phyloP scores from a whole-genome alignment of 2,329 filamentous ascomycete species.

The Pestalotiopsis sp. region DNA sequence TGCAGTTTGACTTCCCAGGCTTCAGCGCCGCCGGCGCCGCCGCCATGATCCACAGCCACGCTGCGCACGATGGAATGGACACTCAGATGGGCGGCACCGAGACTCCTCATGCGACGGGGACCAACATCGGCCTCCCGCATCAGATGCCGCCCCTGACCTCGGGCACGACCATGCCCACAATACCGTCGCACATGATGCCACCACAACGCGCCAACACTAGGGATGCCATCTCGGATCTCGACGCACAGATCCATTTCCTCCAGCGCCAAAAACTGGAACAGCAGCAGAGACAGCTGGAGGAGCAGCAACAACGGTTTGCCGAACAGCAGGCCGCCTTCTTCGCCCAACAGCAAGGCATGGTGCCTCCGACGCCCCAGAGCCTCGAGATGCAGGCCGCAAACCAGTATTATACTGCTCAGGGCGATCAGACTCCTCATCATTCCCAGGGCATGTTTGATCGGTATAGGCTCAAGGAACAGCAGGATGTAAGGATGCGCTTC shows the following conservation, averaged over 20 bases:
- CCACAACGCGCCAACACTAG: slow-evolving; percentile 42
- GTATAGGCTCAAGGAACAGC: slow-evolving; percentile 68
- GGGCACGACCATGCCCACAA: slow-evolving; percentile 42
- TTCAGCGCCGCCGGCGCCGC: slow-evolving; percentile 44
- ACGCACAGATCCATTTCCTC: slow-evolving; percentile 66
- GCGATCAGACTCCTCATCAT: slow-evolving; percentile 49
- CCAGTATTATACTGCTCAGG: slow-evolving; percentile 58
- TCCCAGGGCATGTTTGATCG: slow-evolving; percentile 66
- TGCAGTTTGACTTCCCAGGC: slow-evolving; percentile 61
- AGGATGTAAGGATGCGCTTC: slow-evolving; percentile 52
- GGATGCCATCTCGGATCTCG: slow-evolving; percentile 59
- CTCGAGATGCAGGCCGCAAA: slow-evolving; percentile 69
- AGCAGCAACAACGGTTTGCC: slow-evolving; percentile 49
- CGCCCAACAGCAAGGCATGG: slow-evolving; percentile 53
- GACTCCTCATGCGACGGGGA: slow-evolving; percentile 34
- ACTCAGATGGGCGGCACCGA: slow-evolving; percentile 50
- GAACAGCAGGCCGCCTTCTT: slow-evolving; percentile 52
- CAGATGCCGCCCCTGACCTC: slow-evolving; percentile 51
- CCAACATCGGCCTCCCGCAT: slow-evolving; percentile 40
- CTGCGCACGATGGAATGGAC: slow-evolving; percentile 43
- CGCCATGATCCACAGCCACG: slow-evolving; percentile 38
- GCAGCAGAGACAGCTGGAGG: slow-evolving; percentile 57
- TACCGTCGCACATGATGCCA: slow-evolving; percentile 46
- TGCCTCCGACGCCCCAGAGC: slow-evolving; percentile 80
- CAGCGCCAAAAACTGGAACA: slow-evolving; percentile 64